Base-by-base conservation (phyloP, 179 eudicot species). In the Beta corolliflora region DNA sequence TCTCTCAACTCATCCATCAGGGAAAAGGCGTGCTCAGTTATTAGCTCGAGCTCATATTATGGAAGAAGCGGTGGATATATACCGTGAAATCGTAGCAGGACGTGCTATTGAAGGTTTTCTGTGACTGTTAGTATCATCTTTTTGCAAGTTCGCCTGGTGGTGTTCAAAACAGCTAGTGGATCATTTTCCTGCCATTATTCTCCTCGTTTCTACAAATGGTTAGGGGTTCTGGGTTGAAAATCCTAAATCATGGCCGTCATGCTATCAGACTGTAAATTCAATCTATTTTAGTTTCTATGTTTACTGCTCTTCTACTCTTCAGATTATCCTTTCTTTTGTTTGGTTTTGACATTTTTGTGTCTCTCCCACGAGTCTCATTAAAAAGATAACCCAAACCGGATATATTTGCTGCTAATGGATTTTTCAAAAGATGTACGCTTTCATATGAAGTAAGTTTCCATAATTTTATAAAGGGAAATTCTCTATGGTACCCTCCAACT, bases 1-100 rank as follows among this genome's bases (percentile, higher is more conserved):
- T 69, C 92, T 92, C 23, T 90, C 99, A 58, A 94, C 99, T 53
- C 99, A 96, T 77, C 99, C 98, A 23, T 96, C 98, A 13, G 99
- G 99, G 16, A 91, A 91, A 85, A 94, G 79, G 68, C 87, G 99
- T 82, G 88, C 98, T 46, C 86, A 90, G 84, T 67, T 90, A 73
- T 85, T 96, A 60, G 92, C 87, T 50, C 90, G 85, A 76, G 99
- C 98, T 70, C 86, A 91, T 72, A 97, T 96, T 55, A 96, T 96
- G 99, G 90, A 94, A 81, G 98, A 96, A 88, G 99, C 99, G 11
- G 77, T 96, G 70, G 23, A 65, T 73, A 80, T 96, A 16, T 96
- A 94, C 59, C 86, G 94, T 76, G 90, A 94, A 72, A 88, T 76
- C 36, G 77, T 67, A 5, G 81, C 91, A 0, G 97, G 97, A 67